These are phyloP conservation scores for Xerophyta viscosa DNA, from an alignment of 106 monocot species.

Conservation along the genomic window DNA sequence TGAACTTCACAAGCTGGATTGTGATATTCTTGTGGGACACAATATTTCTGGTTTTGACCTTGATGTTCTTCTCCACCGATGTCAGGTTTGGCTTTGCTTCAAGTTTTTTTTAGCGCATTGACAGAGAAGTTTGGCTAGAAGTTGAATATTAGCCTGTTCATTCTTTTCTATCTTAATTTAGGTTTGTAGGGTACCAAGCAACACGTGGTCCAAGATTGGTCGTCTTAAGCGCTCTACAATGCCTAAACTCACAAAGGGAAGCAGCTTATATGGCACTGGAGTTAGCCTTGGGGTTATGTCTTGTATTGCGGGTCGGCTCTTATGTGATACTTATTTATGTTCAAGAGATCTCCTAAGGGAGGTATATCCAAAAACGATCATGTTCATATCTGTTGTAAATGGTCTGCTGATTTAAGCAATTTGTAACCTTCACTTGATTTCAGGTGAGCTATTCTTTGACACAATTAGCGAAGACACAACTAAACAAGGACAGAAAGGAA, in stretches of 20 bases:
- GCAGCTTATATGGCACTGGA: slow-evolving; percentile 76
- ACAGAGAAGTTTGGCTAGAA: too few relatives aligned
- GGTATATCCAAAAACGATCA: slow-evolving; percentile 41
- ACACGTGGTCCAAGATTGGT: slow-evolving; percentile 93
- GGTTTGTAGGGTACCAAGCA: slow-evolving; percentile 81
- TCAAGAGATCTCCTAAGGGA: slow-evolving; percentile 84
- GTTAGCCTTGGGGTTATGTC: slow-evolving; percentile 88
- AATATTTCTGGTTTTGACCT: slow-evolving; percentile 99
- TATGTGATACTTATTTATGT: slow-evolving; percentile 93
- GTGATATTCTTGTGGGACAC: slow-evolving; percentile 92
- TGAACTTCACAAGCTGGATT: slow-evolving; percentile 84
- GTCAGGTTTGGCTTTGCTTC: slow-evolving; percentile 52
- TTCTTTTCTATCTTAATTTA: slow-evolving; percentile 14
- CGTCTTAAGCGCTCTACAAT: slow-evolving; percentile 80
- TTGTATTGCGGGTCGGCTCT: slow-evolving; percentile 85
- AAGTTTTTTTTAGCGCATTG: too few relatives aligned
- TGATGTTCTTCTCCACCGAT: slow-evolving; percentile 91
- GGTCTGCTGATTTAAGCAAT: too few relatives aligned
- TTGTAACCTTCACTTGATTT: slow-evolving; percentile 10
- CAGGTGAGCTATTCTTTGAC: slow-evolving; percentile 98
- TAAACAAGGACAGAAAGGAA: slow-evolving; percentile 76
- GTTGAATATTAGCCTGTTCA: too few relatives aligned
- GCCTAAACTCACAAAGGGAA: slow-evolving; percentile 89
- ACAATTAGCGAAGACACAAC: slow-evolving; percentile 85
- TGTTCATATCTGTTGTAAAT: too few relatives aligned